phyloP scores from a whole-genome alignment of 2,329 filamentous ascomycete species.

The Pseudopyricularia javanii region DNA sequence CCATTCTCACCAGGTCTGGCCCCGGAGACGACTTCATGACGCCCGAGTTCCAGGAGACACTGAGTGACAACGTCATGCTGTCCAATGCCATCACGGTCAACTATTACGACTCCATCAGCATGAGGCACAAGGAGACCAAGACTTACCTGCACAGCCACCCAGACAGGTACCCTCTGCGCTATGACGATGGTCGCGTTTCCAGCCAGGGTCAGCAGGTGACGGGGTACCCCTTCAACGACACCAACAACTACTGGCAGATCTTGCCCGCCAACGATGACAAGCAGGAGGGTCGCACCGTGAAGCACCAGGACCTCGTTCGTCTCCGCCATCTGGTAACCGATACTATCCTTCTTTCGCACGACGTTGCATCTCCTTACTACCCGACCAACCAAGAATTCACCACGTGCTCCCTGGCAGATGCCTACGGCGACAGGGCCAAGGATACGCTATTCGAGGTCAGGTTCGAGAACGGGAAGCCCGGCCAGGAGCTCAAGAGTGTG shows the following conservation, averaged over 20 bases:
- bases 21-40: constrained; percentile 99
- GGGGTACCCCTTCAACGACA: constrained; percentile 98
- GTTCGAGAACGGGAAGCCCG: constrained; percentile 72
- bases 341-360: constrained; percentile 91
- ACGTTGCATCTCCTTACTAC: constrained; percentile 83
- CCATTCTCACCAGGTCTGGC: constrained; percentile 83
- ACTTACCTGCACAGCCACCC: constrained; percentile 96
- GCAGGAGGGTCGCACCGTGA: constrained; percentile 62
- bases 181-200: constrained; percentile 93
- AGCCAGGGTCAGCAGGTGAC: constrained; percentile 91
- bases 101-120: constrained; percentile 78
- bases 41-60: constrained; percentile 94
- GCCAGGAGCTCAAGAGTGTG: constrained; percentile 84
- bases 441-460: constrained; percentile 80
- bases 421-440: constrained; percentile 88
- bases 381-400: constrained; percentile 99
- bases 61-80: constrained; percentile 89
- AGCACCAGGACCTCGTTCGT: constrained; percentile 66
- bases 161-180: constrained; percentile 91
- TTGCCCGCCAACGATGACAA: constrained; percentile 75
- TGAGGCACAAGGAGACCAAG: constrained; percentile 99
- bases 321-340: constrained; percentile 92
- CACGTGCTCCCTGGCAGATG: constrained; percentile 61
- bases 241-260: constrained; percentile 99
- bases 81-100: constrained; percentile 96